Percentiles rank a stretch among this genome's conserved stretches.
These are phyloP conservation scores for Venturia nashicola DNA, from an alignment of 2,329 filamentous ascomycete species.

Conservation along the genomic window DNA sequence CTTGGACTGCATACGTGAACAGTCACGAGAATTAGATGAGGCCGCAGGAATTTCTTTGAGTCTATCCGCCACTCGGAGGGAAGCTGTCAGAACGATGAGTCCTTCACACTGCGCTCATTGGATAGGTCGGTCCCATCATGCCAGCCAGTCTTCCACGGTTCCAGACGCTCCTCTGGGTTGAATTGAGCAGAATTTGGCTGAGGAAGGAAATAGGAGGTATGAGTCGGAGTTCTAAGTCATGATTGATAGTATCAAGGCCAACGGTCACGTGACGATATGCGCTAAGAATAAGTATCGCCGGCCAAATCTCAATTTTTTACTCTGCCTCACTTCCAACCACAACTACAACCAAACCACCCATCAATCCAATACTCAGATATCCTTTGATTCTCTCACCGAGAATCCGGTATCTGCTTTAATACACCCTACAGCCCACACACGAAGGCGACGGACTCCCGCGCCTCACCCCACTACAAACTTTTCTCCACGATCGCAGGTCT, in stretches of 20 bases:
- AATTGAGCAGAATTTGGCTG: neutral
- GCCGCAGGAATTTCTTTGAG: neutral
- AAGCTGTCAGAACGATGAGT: too few species aligned
- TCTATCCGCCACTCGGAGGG: neutral
- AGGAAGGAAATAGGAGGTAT: neutral
- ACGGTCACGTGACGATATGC: neutral
- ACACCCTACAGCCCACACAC: neutral
- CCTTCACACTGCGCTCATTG: too few species aligned
- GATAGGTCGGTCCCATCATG: too few species aligned
- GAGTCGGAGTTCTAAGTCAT: neutral
- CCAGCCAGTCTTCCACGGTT: too few species aligned
- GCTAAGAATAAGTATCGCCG: neutral
- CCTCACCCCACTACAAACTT: conserved; percentile 26
- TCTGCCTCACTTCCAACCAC: neutral
- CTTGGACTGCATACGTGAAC: neutral
- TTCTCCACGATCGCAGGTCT: conserved; percentile 51
- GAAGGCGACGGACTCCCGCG: conserved; percentile 28
- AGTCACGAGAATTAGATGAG: neutral
- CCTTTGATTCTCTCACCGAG: neutral
- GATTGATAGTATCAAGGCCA: neutral
- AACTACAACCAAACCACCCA: neutral
- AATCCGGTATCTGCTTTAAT: neutral
- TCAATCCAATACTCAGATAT: neutral
- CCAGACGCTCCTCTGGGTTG: too few species aligned
- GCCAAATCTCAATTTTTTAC: neutral